Evolutionary conservation across 2,329 filamentous ascomycete species (phyloP), one percentile per base, ranked within the genome.

Genomic region (Aspergillus ibericus): DNA sequence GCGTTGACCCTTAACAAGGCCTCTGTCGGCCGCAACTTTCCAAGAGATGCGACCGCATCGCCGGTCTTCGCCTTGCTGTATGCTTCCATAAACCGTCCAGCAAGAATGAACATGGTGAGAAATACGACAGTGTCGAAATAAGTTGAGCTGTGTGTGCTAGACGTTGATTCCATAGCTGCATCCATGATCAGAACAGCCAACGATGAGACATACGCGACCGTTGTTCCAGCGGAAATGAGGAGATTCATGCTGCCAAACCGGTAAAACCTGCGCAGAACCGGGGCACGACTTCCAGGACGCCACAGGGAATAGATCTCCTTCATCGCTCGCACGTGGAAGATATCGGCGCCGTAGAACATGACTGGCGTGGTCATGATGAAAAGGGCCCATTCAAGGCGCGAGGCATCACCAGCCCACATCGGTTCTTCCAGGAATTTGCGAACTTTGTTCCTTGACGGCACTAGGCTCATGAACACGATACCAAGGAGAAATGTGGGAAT

Each of bases 211-310:
- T 96, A 96, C 1, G 93, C 93, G 60, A 97, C 91, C 2, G 86
- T 89, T 0, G 93, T 96, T 5, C 92, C 93, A 2, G 96, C 82
- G 7, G 90, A 95, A 76, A 97, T 93, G 59, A 97, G 83, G 79
- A 96, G 89, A 71, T 96, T 96, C 93, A 97, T 97, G 78, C 92
- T 96, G 8, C 93, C 93, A 69, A 97, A 97, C n/a, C 90, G 87
- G 73, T 92, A 92, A 69, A 97, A 93, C 13, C 93, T 83, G 65
- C 88, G 84, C 15, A 90, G 67, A 4, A 96, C 72, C 0, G 91
- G 90, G 1, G 88, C 88, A 36, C 83, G 85, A 70, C 91, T 96
- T 27, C 86, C 85, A 2, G 80, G 86, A 20, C 89, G 83, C 93
- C 93, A 97, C 62, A 96, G 80, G 0, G 87, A 82, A 60, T 82